Base-by-base conservation (phyloP, 495 filamentous ascomycete genomes). In the Hyaloscypha bicolor region DNA sequence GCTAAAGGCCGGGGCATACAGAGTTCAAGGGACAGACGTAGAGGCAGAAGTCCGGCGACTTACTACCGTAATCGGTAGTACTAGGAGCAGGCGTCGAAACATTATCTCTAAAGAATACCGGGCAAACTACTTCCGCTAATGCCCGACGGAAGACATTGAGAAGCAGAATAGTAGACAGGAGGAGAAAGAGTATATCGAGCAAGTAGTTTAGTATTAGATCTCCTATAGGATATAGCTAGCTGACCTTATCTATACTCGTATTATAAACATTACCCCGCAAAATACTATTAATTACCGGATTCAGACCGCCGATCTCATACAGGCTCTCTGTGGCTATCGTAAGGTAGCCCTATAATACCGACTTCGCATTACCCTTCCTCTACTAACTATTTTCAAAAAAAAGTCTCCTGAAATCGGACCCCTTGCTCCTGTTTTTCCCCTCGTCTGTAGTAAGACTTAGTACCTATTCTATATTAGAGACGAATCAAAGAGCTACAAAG, bases 1-100 rank as follows among this genome's bases (percentile, higher is more conserved):
- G 62, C 66, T 76, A 22, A 76, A 76, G 51, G 63, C 63, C 51
- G 16, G 63, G 19, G 63, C 32, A 37, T 65, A 65, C 25, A 65
- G 63, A 33, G 48, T 65, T 33, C 16, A 60, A 52, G 63, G 55
- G 16, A 65, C 53, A 37, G 55, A 48, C 16, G 55, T 65, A 0
- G 55, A 65, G 55, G 53, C 63, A 25, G 63, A 59, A 59, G 63
- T 65, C 59, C 63, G 53, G 42, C 63, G 63, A 14, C 63, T 65
- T 48, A 58, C 25, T 6, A 30, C 25, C 9, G 55, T 1, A 6
- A 58, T 58, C 16, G 5, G 29, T 58, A 58, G 21, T 25, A 30
- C 55, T 6, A 4, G 55, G 29, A 37, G 16, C 25, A 6, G 19
- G 9, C 19, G 19, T n/a, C 19, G 19, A 5, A 55, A 55, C 16